A percentile compares a stretch with the other conserved stretches of the same genome.
Conservation (phyloP, 208 protist species). For the Wallacemonas sp. region DNA sequence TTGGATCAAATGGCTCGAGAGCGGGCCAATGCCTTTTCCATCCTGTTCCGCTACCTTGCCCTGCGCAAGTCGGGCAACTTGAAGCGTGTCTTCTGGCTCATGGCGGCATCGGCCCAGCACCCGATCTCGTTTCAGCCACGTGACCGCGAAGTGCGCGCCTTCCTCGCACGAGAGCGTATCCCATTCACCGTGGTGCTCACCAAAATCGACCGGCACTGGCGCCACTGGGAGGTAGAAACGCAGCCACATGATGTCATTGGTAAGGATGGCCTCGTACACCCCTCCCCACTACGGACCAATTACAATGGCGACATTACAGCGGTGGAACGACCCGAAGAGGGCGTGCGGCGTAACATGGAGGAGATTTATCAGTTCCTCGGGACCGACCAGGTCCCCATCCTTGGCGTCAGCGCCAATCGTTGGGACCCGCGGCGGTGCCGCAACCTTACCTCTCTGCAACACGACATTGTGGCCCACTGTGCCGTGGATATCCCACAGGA, state of each 20-base stretch:
- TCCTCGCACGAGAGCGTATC: conserved; percentile 73
- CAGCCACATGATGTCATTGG: conserved; percentile 29
- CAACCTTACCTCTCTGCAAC: conserved; percentile 71
- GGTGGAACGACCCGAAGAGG: conserved; percentile 24
- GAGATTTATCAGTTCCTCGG: conserved; percentile 76
- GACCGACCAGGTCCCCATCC: conserved; percentile 63
- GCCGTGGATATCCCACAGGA: conserved; percentile 38
- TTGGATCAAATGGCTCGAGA: conserved; percentile 37
- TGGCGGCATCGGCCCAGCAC: conserved; percentile 54
- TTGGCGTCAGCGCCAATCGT: conserved; percentile 69
- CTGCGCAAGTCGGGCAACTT: conserved; percentile 75
- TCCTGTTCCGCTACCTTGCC: conserved; percentile 86
- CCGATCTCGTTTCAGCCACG: conserved; percentile 61
- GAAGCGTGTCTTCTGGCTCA: conserved; percentile 85
- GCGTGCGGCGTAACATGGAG: conserved; percentile 51
- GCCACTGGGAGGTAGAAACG: conserved; percentile 21
- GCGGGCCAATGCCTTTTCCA: conserved; percentile 74
- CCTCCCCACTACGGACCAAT: conserved; percentile 15
- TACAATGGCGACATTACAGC: background rate
- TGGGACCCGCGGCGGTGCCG: conserved; percentile 46
- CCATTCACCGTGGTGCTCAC: conserved; percentile 82
- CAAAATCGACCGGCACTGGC: conserved; percentile 83
- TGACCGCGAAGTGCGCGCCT: conserved; percentile 78
- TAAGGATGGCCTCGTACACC: conserved; percentile 29
- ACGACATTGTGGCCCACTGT: conserved; percentile 86